phyloP scores from a whole-genome alignment of 176 grass and related monocot species.

The Carex cristatella region DNA sequence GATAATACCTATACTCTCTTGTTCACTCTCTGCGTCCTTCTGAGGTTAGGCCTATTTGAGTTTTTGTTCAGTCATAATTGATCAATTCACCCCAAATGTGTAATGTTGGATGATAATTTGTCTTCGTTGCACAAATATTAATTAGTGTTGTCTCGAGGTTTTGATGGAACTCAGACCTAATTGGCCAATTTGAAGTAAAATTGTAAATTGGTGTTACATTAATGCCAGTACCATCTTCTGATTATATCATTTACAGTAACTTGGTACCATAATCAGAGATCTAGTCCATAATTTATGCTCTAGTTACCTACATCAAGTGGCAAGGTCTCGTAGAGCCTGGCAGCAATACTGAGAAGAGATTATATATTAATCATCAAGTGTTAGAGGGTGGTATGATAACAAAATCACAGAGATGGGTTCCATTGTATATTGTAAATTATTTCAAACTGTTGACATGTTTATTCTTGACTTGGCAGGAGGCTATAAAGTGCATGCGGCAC shows the following conservation, averaged over 20 bases:
- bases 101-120: not conserved
- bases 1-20: not conserved
- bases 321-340: not conserved
- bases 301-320: not conserved
- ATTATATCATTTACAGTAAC: not conserved
- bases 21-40: not conserved
- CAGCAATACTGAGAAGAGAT: not conserved
- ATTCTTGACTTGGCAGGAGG: constrained; percentile 49
- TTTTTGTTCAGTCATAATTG: not conserved
- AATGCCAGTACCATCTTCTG: not conserved
- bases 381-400: not conserved
- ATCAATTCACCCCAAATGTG: not conserved
- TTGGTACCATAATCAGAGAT: not conserved
- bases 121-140: not conserved
- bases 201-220: not conserved
- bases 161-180: not conserved
- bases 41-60: not conserved
- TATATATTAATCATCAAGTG: not conserved
- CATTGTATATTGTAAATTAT: not conserved
- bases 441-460: not conserved
- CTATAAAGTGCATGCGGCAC: constrained; percentile 95
- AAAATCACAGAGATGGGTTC: not conserved
- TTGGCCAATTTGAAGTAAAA: not conserved
- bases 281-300: not conserved
- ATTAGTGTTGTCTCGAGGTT: not conserved